Evolutionary conservation across 768 basidiomycete species (phyloP), one percentile per base, ranked within the genome.

Genomic region (Trametes coccinea): DNA sequence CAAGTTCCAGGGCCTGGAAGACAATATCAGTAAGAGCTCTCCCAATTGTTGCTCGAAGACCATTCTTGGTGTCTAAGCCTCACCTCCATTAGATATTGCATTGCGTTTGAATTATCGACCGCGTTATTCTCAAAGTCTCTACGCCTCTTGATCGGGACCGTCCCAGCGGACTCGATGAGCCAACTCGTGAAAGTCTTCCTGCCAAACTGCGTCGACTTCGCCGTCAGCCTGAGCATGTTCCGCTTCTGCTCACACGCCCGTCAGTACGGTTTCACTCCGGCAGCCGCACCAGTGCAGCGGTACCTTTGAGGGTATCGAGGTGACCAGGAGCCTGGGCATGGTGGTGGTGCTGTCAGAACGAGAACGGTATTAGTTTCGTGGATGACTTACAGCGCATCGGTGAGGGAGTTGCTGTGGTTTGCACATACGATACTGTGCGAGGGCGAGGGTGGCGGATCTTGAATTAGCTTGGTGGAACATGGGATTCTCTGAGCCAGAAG

Each of bases 141-240:
- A 54, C 84, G 80, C 60, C 93, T 80, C 69, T 87, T 83, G 46
- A 95, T 83, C 0, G 93, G 93, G 2, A 95, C 82, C 1, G 94
- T 93, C 11, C 93, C 94, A 9, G 90, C 89, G 16, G 87, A 86
- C 72, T 94, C 92, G 52, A 95, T 92, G 17, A 95, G 80, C 93
- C 93, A 94, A 63, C 89, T 91, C 7, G 90, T 92, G 72, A 95
- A 92, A 2, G 92, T 95, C 65, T 73, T 82, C 45, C 81, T 86
- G 2, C 92, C 90, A 67, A 95, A 95, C 66, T 90, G 89, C 0
- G 93, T 92, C 43, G 91, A 83, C 70, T 95, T 95, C 10, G 93
- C 93, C 0, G 93, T 95, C 44, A 95, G 75, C 11, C 93, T 86
- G 5, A 95, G 74, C 80, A 93, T 85, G 66, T 87, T 86, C 33